Base-by-base conservation (phyloP, 495 filamentous ascomycete genomes). In the Delitschia confertaspora region DNA sequence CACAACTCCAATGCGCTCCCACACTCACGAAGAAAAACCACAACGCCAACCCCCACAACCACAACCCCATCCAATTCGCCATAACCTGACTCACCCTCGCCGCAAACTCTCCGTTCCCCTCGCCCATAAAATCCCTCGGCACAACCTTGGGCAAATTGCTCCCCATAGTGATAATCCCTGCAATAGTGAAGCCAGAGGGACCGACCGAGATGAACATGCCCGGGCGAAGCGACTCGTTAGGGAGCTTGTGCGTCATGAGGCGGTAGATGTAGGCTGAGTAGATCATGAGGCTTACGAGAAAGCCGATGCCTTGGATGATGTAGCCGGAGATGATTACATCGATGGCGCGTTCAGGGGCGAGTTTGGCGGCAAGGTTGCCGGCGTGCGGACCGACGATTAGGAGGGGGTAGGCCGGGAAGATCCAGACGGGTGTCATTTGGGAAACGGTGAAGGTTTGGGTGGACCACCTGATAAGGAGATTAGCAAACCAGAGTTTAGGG, bases 381-480 rank as follows among this genome's bases (percentile, higher is more conserved):
- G 83, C 85, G 58, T 83, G 76, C 0, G 85, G 84, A 6, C 83
- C 86, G 4, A 82, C 73, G 0, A 93, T 75, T 4, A 93, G 74
- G 42, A 93, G 74, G 0, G 86, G 86, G 50, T 93, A 93, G 0
- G 83, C 85, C 0, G 86, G 86, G 47, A 93, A 93, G 24, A 93
- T 87, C 86, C 85, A 93, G 33, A 89, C 77, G 0, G 86, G 86
- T 0, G 86, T 93, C 86, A 93, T 93, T 24, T 80, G 77, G 14
- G 79, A 76, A 24, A 93, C 85, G 2, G 85, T 87, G 53, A 88
- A 89, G 17, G 80, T 75, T 50, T 76, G 72, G 1, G 78, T 81
- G 20, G 76, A 79, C 78, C 78, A 82, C 42, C 76, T 79, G 32
- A n/a, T n/a, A n/a, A n/a, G n/a, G 5, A 19, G 2, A n/a, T 1